Evolutionary conservation across 2,329 filamentous ascomycete species (phyloP), one percentile per base, ranked within the genome.

Genomic region (Pseudonectria buxi): DNA sequence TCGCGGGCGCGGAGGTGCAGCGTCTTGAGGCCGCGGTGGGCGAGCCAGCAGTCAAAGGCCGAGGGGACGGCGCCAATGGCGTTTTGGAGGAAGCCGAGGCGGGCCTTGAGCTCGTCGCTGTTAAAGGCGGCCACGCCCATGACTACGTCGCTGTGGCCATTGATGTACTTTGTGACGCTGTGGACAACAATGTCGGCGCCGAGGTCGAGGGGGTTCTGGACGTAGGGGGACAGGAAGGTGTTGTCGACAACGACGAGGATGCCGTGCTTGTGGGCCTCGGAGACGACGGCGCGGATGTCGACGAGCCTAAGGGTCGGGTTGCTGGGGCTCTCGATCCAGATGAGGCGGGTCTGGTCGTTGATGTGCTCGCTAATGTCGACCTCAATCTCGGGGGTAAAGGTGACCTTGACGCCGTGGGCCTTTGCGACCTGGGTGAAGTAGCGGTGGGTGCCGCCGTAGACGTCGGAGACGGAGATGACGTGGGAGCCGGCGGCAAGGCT

Each of bases 211-310:
- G 92, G 92, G 65, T 95, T 96, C 68, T 98, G 92, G 31, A 98
- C 76, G 61, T 96, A 98, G 24, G 92, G 92, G 43, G 84, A 90
- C 57, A 96, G 72, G 72, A 98, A 98, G 14, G 92, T 98, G 71
- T 98, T 98, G 71, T 98, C 92, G 28, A 98, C 92, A n/a, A 98
- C 92, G 28, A 98, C 92, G 58, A 86, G 72, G 54, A 96, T 86
- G 43, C 89, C 90, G 56, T 86, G 85, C 53, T 82, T 72, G 63
- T 96, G 92, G 13, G 92, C 92, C 36, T 83, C 74, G 18, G 78
- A 78, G 18, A 85, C 83, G 27, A 98, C 84, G 35, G 86, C 82
- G 51, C 85, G 74, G 58, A 98, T 95, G 64, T 98, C 90, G 46
- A 96, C 90, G 31, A 98, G 75, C 18, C 85, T 80, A 38, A 98